These are phyloP conservation scores for Scheffersomyces quercinus DNA, from an alignment of 1,139 yeast genomes.

Conservation along the genomic window DNA sequence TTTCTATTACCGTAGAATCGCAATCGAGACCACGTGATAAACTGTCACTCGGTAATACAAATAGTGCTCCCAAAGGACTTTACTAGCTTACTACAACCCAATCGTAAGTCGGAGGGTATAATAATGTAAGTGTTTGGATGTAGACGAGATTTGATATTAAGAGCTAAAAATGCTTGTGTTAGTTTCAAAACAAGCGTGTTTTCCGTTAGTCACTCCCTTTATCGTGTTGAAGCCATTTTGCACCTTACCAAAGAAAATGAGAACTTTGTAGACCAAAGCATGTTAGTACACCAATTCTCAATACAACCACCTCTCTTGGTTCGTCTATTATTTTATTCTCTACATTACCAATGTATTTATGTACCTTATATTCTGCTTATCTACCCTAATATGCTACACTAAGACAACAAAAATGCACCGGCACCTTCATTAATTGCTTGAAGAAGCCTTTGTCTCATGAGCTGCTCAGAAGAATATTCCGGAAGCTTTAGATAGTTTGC, in stretches of 20 bases:
- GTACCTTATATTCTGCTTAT: background rate
- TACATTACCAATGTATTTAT: background rate
- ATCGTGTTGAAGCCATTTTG: too few species aligned
- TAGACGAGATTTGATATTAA: too few species aligned
- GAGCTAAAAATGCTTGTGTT: too few species aligned
- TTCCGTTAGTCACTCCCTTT: too few species aligned
- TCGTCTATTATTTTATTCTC: background rate
- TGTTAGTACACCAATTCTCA: background rate
- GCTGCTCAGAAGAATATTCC: conserved; percentile 62
- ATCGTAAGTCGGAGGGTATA: too few species aligned
- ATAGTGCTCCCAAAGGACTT: too few species aligned
- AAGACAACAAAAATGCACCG: conserved; percentile 82
- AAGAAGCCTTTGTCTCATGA: conserved; percentile 57
- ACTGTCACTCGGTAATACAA: too few species aligned
- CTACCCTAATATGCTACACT: conserved; percentile 1
- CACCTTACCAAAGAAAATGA: background rate
- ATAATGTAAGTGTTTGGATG: too few species aligned
- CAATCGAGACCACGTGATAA: too few species aligned
- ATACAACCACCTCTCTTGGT: background rate
- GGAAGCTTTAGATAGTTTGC: conserved; percentile 93
- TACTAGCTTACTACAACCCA: too few species aligned
- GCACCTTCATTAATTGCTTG: conserved; percentile 88
- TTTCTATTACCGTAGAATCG: too few species aligned
- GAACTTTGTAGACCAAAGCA: background rate
- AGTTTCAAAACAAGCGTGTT: too few species aligned